Conservation (phyloP, 1,284 basidiomycete species). For the Apiotrichum gracile region DNA sequence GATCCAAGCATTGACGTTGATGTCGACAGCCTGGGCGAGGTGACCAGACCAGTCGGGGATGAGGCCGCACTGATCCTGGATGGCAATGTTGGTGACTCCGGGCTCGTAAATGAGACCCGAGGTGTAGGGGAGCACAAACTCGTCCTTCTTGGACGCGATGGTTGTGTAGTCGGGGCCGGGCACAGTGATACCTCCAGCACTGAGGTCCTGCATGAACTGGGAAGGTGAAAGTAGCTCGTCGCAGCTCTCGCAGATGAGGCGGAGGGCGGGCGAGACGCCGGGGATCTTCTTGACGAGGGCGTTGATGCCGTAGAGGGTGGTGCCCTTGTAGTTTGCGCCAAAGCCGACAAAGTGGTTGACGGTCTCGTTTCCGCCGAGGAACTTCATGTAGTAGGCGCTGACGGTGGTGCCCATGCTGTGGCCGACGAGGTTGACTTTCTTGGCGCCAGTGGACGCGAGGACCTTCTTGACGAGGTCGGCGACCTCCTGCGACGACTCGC, state of each 20-base stretch:
- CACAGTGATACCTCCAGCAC: slow-evolving; percentile 1
- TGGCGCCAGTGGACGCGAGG: slow-evolving; percentile 1
- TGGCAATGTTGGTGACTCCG: slow-evolving; percentile 8
- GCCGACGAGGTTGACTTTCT: slow-evolving; percentile 14
- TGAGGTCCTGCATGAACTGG: slow-evolving; percentile 1
- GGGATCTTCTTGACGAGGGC: slow-evolving; percentile 4
- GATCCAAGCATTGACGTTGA: background rate
- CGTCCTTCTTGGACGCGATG: slow-evolving; percentile 3
- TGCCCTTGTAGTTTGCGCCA: slow-evolving; percentile 9
- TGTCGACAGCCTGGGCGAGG: slow-evolving; percentile 3
- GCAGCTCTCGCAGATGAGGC: slow-evolving; percentile 1
- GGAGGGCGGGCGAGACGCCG: background rate
- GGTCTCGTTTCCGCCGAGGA: slow-evolving; percentile 1
- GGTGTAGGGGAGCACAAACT: slow-evolving; percentile 4
- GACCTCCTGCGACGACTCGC: slow-evolving; percentile 4
- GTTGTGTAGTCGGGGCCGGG: slow-evolving; percentile 8
- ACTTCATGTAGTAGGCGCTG: slow-evolving; percentile 9
- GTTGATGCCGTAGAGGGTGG: slow-evolving; percentile 8
- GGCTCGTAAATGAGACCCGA: slow-evolving; percentile 4
- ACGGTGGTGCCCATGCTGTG: slow-evolving; percentile 9
- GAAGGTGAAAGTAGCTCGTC: slow-evolving; percentile 3
- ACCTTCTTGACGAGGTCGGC: slow-evolving; percentile 3
- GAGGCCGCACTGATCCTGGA: slow-evolving; percentile 4
- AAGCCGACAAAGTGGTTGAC: slow-evolving; percentile 7
- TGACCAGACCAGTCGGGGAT: slow-evolving; percentile 1